phyloP scores from a whole-genome alignment of 1,284 basidiomycete species.

The Ustilago lituana region DNA sequence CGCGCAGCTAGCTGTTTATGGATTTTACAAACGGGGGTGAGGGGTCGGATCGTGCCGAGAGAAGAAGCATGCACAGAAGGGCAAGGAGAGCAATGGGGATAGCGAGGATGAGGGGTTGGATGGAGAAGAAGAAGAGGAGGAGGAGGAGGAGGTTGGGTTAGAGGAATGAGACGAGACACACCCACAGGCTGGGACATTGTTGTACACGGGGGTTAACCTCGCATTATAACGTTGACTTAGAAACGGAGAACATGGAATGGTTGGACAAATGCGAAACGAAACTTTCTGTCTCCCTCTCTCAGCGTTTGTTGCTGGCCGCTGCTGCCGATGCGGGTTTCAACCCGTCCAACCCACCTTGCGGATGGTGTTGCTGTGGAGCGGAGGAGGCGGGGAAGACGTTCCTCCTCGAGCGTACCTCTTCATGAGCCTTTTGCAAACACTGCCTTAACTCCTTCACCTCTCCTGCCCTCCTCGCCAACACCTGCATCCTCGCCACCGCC shows the following conservation, averaged over 20 bases:
- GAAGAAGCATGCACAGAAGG: slow-evolving; percentile 15
- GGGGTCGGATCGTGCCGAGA: slow-evolving; percentile 36
- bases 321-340: slow-evolving; percentile 9
- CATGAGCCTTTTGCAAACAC: slow-evolving; percentile 29
- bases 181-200: no score
- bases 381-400: background rate
- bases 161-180: no score
- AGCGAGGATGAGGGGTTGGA: slow-evolving; percentile 52
- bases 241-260: no score
- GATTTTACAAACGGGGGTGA: slow-evolving; percentile 30
- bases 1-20: slow-evolving; percentile 60
- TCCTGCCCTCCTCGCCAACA: slow-evolving; percentile 14
- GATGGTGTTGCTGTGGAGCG: slow-evolving; percentile 4
- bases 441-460: slow-evolving; percentile 18
- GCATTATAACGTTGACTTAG: no score
- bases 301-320: background rate
- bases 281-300: background rate
- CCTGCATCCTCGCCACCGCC: slow-evolving; percentile 31
- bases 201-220: no score
- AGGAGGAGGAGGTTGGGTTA: slow-evolving; percentile 3
- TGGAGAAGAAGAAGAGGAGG: slow-evolving; percentile 5
- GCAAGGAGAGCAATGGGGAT: slow-evolving; percentile 42
- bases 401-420: slow-evolving; percentile 24
- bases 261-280: slow-evolving; percentile 14
- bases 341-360: background rate